Base-by-base conservation (phyloP, 2,329 filamentous ascomycete species). In the Herpotrichia juniperi region DNA sequence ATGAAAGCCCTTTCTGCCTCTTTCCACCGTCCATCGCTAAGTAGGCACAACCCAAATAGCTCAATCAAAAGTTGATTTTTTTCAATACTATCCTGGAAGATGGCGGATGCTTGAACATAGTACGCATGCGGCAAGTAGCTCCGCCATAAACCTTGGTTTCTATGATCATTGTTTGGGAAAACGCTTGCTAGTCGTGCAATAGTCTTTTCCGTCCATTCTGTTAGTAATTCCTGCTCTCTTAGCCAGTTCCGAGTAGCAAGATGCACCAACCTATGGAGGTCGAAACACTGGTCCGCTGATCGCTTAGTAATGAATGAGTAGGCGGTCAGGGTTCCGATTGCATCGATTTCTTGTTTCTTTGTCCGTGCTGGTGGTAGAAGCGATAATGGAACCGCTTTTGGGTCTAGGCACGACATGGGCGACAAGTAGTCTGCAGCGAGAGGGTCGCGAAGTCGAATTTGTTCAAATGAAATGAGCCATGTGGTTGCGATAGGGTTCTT, bases 391-490 rank as follows among this genome's bases (percentile, higher is more conserved):
- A 58, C 53, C 3, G 48, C 49, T 42, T 56, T 58, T 35, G 48
- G 50, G 16, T 52, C 44, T 24, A 52, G 34, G 50, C 44, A 48
- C 25, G 50, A 47, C 32, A 52, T 52, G 24, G 77, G 76, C 0
- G 60, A 63, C 0, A 81, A 61, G 22, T 77, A 40, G 0, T 69
- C 42, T 16, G 71, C 70, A 1, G 76, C 76, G 3, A 50, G 32
- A 0, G 34, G 5, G 21, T 75, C 54, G 1, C 74, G 42, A 21
- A 11, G 31, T 4, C 22, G 42, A 28, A 54, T 50, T 7, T 62
- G 71, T n/a, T 74, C 61, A 42, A 81, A 80, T 0, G 76, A 78
- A 4, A 79, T 68, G 0, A 78, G 54, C 71, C 68, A 80, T 0
- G 78, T 79, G 0, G 66, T 73, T 0, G 74, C 74, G 0, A 79